These are phyloP conservation scores for Fusarium falciforme DNA, from an alignment of 2,329 filamentous ascomycete species.

Conservation along the genomic window DNA sequence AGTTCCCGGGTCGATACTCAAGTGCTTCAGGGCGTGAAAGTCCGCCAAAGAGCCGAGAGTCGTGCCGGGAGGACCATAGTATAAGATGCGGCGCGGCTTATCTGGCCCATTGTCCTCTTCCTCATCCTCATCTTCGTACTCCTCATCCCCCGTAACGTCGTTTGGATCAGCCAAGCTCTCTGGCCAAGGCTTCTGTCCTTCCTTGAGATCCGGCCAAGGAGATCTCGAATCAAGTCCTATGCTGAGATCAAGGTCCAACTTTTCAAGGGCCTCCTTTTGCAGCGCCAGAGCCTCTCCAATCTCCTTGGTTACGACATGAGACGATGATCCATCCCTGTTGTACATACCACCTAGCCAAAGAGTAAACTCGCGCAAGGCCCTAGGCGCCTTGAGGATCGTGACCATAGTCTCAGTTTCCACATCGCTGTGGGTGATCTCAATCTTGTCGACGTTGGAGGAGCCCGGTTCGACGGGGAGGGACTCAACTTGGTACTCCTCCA, in stretches of 20 bases:
- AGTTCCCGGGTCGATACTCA: background rate
- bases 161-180: background rate
- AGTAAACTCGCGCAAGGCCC: background rate
- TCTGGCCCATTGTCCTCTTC: background rate
- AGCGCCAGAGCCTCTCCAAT: background rate
- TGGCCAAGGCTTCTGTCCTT: background rate
- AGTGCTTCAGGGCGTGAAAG: background rate
- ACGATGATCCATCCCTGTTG: background rate
- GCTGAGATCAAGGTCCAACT: background rate
- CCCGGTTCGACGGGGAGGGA: background rate
- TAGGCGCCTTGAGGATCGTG: background rate
- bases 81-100: background rate
- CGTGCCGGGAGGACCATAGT: background rate
- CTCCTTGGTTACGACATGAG: too few relatives aligned
- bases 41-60: background rate
- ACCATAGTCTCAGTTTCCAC: background rate
- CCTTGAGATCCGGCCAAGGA: background rate
- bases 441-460: background rate
- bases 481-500: background rate
- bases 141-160: background rate
- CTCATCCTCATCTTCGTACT: background rate
- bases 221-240: background rate
- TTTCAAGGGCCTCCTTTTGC: background rate
- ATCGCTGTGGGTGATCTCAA: background rate
- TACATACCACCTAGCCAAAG: background rate